Conservation (phyloP, 176 grass and related monocot genomes). For the Ananas comosus region DNA sequence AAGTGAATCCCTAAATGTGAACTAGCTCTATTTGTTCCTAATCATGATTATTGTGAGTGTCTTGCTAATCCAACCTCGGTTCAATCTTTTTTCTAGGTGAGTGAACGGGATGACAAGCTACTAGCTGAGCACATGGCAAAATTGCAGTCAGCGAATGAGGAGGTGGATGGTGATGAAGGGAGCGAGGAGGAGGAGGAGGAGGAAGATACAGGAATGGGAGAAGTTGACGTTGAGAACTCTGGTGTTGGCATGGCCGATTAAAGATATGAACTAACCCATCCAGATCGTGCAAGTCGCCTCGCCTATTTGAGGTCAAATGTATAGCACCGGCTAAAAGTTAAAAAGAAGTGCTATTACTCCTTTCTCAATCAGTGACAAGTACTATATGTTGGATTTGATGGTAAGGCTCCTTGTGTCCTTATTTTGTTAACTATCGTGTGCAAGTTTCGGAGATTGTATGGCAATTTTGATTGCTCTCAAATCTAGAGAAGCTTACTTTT, state of each 20-base stretch:
- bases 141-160: slow-evolving; percentile 49
- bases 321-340: slow-evolving; percentile 23
- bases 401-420: too few relatives aligned
- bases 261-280: neutral
- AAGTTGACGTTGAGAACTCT: slow-evolving; percentile 36
- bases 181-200: slow-evolving; percentile 96
- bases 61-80: neutral
- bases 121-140: slow-evolving; percentile 76
- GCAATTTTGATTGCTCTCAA: too few relatives aligned
- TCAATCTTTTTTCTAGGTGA: slow-evolving; percentile 48
- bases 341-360: too few relatives aligned
- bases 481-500: too few relatives aligned
- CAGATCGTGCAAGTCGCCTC: neutral
- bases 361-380: too few relatives aligned
- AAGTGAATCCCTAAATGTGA: too few relatives aligned
- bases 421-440: too few relatives aligned
- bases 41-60: neutral
- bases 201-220: slow-evolving; percentile 95
- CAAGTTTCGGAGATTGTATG: too few relatives aligned
- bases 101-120: slow-evolving; percentile 84
- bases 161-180: slow-evolving; percentile 82
- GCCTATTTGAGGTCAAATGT: slow-evolving; percentile 35
- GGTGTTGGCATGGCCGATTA: slow-evolving; percentile 39
- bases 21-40: neutral
- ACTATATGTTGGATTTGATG: too few relatives aligned